phyloP scores from a whole-genome alignment of 2,329 filamentous ascomycete genomes.

The Cladosporium colombiae region DNA sequence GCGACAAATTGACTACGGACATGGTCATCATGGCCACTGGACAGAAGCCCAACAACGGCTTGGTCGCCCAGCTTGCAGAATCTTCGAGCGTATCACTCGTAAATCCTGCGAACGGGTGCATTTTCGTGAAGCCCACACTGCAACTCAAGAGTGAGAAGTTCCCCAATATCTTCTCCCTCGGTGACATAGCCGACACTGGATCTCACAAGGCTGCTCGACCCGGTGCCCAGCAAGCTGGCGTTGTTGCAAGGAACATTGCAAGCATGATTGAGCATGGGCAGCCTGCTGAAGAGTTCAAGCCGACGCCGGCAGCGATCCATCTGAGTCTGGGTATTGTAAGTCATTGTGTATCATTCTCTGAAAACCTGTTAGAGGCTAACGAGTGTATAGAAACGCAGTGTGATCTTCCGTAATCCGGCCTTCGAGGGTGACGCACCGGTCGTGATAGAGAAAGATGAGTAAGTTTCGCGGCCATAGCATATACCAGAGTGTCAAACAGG shows the following conservation, averaged over 20 bases:
- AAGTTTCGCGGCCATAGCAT: neutral
- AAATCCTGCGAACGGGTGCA: constrained; percentile 28
- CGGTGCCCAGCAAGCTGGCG: constrained; percentile 54
- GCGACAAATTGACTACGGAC: constrained; percentile 51
- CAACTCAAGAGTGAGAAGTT: constrained; percentile 54
- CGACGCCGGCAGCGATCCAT: constrained; percentile 1
- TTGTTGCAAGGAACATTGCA: constrained; percentile 59
- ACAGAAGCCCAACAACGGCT: constrained; percentile 57
- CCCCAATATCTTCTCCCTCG: constrained; percentile 62
- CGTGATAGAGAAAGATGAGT: constrained; percentile 4
- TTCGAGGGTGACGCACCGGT: neutral
- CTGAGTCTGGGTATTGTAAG: constrained; percentile 1
- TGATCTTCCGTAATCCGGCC: neutral
- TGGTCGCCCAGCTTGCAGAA: constrained; percentile 52
- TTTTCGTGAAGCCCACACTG: constrained; percentile 56
- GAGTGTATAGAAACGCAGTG: neutral
- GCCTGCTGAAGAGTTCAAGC: neutral
- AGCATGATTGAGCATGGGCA: constrained; percentile 40
- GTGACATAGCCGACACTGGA: constrained; percentile 60
- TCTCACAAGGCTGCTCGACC: constrained; percentile 57
- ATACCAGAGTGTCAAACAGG: neutral
- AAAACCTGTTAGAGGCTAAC: neutral
- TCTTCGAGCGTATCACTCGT: constrained; percentile 43
- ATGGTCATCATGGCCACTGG: constrained; percentile 62
- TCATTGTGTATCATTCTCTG: neutral